These are phyloP conservation scores for Diaporthe ampelina DNA, from an alignment of 2,329 filamentous ascomycete genomes.

Conservation along the genomic window DNA sequence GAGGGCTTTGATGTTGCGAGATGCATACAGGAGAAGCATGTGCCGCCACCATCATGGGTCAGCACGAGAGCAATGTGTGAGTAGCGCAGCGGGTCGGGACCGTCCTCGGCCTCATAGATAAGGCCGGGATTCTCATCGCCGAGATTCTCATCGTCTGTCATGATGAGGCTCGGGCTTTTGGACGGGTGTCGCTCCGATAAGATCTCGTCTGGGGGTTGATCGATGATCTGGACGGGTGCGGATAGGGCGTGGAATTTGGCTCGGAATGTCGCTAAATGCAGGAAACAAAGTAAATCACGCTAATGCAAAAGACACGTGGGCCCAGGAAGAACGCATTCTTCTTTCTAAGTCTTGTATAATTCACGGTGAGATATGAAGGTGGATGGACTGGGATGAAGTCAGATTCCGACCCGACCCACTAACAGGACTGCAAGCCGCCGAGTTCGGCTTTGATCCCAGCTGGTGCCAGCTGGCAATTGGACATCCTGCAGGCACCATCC, in stretches of 20 bases:
- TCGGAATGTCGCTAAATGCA: neutral
- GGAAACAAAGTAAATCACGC: too few relatives aligned
- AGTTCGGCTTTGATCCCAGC: conserved; percentile 7
- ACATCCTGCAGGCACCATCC: too few relatives aligned
- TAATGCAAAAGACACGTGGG: neutral
- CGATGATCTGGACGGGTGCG: too few relatives aligned
- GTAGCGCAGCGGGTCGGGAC: conserved; percentile 4
- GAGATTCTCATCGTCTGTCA: conserved; percentile 37
- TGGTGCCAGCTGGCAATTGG: conserved; percentile 5
- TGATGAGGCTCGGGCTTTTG: neutral
- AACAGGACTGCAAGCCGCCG: neutral
- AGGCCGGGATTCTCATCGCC: conserved; percentile 36
- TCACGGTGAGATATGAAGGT: neutral
- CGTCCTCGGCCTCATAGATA: conserved; percentile 39
- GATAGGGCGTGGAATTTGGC: too few relatives aligned
- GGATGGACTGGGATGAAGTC: neutral
- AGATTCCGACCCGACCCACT: neutral
- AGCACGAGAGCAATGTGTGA: conserved; percentile 61
- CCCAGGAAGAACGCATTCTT: neutral
- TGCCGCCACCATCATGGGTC: conserved; percentile 73
- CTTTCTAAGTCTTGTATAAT: neutral
- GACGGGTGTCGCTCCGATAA: neutral
- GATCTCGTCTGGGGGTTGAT: neutral
- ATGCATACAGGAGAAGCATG: conserved; percentile 59
- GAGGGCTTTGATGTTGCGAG: too few relatives aligned